These are phyloP conservation scores for Trichosanthes cucumerina DNA, from an alignment of 306 rosid genomes.

Conservation along the genomic window DNA sequence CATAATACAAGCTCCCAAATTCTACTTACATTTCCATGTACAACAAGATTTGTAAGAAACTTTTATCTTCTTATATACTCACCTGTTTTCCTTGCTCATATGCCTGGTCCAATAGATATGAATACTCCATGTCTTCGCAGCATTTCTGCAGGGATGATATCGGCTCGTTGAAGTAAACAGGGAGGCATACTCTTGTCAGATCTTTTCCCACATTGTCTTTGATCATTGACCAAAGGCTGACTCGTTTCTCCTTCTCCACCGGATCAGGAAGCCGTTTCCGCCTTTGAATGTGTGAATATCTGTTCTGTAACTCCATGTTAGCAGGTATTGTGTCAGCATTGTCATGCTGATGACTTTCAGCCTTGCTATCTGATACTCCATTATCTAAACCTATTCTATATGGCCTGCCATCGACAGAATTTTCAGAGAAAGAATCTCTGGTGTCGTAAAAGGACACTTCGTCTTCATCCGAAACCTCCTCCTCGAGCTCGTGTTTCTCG, in stretches of 20 bases:
- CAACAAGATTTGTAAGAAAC: background rate
- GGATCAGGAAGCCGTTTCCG: conserved; percentile 81
- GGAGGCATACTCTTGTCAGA: conserved; percentile 86
- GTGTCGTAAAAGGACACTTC: conserved; percentile 62
- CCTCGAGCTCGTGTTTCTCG: conserved; percentile 83
- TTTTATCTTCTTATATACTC: conserved; percentile 11
- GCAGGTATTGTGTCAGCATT: conserved; percentile 28
- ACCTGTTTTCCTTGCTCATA: conserved; percentile 77
- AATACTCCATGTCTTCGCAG: conserved; percentile 89
- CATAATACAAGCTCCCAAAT: conserved; percentile 6
- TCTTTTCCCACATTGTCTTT: conserved; percentile 98
- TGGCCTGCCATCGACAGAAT: conserved; percentile 28
- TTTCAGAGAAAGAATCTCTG: conserved; percentile 54
- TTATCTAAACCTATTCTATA: conserved; percentile 19
- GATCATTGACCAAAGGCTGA: conserved; percentile 95
- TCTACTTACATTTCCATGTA: background rate
- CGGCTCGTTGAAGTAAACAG: conserved; percentile 95
- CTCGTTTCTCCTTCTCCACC: conserved; percentile 91
- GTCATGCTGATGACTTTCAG: conserved; percentile 21
- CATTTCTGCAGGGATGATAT: conserved; percentile 95
- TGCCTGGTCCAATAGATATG: conserved; percentile 82
- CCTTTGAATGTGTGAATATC: conserved; percentile 45
- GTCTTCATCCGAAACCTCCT: conserved; percentile 91
- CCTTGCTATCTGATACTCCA: conserved; percentile 15
- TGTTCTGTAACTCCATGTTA: conserved; percentile 18